phyloP scores from a whole-genome alignment of 2,329 filamentous ascomycete genomes.

The Pseudogymnoascus sp. region DNA sequence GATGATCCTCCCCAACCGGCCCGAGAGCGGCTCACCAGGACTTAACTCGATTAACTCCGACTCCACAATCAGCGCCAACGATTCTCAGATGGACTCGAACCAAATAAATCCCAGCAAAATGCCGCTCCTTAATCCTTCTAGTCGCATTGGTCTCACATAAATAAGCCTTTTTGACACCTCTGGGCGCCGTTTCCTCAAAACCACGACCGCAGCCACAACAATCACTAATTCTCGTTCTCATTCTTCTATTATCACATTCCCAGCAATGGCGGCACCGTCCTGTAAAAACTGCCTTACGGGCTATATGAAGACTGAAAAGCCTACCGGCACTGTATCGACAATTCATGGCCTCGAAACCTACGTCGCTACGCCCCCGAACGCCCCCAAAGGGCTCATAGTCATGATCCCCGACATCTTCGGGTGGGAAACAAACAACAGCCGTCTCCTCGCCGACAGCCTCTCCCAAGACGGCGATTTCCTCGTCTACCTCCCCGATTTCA shows the following conservation, averaged over 20 bases:
- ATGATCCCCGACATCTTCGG: constrained; percentile 44
- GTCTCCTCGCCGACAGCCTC: constrained; percentile 41
- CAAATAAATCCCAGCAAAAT: not conserved
- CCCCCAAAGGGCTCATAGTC: constrained; percentile 37
- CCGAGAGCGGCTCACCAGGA: not conserved
- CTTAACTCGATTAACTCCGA: not conserved
- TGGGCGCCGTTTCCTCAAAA: not conserved
- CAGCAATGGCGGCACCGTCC: not conserved
- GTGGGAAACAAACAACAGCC: constrained; percentile 40
- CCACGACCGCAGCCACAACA: constrained; percentile 15
- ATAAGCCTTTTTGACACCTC: not conserved
- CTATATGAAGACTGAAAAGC: constrained; percentile 32
- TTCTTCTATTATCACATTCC: constrained; percentile 24
- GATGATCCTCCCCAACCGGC: not conserved
- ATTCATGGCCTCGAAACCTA: constrained; percentile 39
- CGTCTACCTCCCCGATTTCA: constrained; percentile 44
- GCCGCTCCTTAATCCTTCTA: not conserved
- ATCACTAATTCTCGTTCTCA: not conserved
- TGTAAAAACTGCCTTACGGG: constrained; percentile 29
- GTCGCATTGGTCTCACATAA: not conserved
- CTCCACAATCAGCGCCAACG: not conserved
- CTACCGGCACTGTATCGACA: constrained; percentile 34
- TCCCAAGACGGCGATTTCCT: constrained; percentile 36
- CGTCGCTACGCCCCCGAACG: constrained; percentile 31
- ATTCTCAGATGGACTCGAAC: not conserved